Conservation (phyloP, 2,329 filamentous ascomycete species). For the Neonectria hederae region DNA sequence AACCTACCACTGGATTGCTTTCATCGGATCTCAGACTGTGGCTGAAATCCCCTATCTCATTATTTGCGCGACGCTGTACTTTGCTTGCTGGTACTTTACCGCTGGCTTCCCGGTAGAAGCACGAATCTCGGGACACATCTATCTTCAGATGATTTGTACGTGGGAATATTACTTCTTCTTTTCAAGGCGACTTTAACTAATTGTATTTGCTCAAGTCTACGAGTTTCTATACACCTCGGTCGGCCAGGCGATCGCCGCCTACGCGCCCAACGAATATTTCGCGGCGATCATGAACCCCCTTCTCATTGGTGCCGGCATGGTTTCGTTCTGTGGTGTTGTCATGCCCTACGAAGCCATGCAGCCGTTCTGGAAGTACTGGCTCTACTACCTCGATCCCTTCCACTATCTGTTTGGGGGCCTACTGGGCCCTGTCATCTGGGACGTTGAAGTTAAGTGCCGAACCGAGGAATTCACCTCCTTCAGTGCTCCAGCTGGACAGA, state of each 20-base stretch:
- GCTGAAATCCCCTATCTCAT: slow-evolving; percentile 52
- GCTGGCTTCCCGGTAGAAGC: slow-evolving; percentile 42
- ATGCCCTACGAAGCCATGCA: slow-evolving; percentile 36
- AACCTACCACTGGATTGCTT: slow-evolving; percentile 61
- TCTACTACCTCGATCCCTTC: slow-evolving; percentile 56
- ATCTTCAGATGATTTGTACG: slow-evolving; percentile 59
- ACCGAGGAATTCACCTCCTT: slow-evolving; percentile 41
- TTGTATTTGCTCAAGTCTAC: slow-evolving; percentile 46
- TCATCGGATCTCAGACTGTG: slow-evolving; percentile 57
- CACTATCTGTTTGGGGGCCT: slow-evolving; percentile 53
- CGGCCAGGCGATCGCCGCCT: slow-evolving; percentile 57
- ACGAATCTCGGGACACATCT: slow-evolving; percentile 56
- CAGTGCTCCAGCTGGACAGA: slow-evolving; percentile 11
- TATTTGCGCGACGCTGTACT: slow-evolving; percentile 53
- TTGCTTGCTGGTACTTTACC: slow-evolving; percentile 61
- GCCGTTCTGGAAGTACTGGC: slow-evolving; percentile 44
- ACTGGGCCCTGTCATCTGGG: slow-evolving; percentile 49
- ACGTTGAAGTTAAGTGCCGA: slow-evolving; percentile 49
- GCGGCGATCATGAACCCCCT: slow-evolving; percentile 58
- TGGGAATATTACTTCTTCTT: slow-evolving; percentile 11
- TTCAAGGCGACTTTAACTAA: slow-evolving; percentile 17
- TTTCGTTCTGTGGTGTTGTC: slow-evolving; percentile 41
- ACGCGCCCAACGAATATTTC: slow-evolving; percentile 60
- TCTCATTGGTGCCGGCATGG: slow-evolving; percentile 50
- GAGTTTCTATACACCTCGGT: slow-evolving; percentile 53